phyloP scores from a whole-genome alignment of 306 rosid genomes.

The Trifolium repens region DNA sequence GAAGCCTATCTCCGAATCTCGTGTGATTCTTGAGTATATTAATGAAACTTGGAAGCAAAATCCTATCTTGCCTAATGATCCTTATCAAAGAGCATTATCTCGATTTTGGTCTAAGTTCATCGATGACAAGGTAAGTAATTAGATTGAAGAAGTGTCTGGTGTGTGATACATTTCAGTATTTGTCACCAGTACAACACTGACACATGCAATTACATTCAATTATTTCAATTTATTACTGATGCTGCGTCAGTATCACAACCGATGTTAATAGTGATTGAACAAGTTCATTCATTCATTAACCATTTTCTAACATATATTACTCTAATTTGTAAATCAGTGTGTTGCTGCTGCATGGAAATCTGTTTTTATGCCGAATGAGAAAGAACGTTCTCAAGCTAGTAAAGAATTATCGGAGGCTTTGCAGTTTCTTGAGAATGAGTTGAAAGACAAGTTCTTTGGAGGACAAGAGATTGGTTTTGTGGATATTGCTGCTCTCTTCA shows the following conservation, averaged over 20 bases:
- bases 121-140: constrained; percentile 65
- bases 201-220: neutral
- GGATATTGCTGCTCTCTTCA: constrained; percentile 54
- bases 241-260: neutral
- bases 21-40: constrained; percentile 57
- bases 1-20: constrained; percentile 62
- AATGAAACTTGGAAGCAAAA: constrained; percentile 54
- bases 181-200: neutral
- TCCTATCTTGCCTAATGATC: constrained; percentile 55
- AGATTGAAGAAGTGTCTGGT: neutral
- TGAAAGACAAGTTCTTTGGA: constrained; percentile 63
- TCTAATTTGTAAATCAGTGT: constrained; percentile 32
- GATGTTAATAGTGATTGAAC: no score
- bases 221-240: no score
- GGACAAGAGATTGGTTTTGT: constrained; percentile 58
- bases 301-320: neutral
- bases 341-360: constrained; percentile 36
- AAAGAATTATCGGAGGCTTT: constrained; percentile 48
- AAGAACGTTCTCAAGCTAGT: constrained; percentile 45
- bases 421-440: constrained; percentile 56
- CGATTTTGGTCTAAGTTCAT: constrained; percentile 74
- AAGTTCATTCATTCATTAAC: neutral
- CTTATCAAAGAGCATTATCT: constrained; percentile 52
- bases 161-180: neutral
- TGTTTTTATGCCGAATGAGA: neutral